Percentiles rank a stretch among this genome's conserved stretches.
These are phyloP conservation scores for Paragyromitra xinjiangensis DNA, from an alignment of 495 filamentous ascomycete species.

Conservation along the genomic window DNA sequence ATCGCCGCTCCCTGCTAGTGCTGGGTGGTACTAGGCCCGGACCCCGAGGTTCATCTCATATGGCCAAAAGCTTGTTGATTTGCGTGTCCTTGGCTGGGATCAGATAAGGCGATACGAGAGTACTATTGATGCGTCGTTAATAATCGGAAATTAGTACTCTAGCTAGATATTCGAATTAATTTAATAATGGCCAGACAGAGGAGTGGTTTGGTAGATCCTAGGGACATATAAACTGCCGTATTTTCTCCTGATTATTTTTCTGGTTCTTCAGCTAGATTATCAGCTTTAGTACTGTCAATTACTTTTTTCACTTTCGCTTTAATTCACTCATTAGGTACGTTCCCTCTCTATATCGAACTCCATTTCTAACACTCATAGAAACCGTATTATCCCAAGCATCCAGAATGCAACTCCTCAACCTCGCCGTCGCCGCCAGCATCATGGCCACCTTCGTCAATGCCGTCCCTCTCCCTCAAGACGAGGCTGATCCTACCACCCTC, in stretches of 20 bases:
- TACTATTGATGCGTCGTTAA: not conserved
- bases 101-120: not conserved
- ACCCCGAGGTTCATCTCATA: constrained; percentile 10
- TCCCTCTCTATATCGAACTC: not conserved
- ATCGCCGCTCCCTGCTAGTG: not conserved
- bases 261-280: constrained; percentile 21
- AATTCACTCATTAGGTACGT: constrained; percentile 31
- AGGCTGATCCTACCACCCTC: not conserved
- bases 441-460: constrained; percentile 25
- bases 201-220: not conserved
- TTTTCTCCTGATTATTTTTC: not conserved
- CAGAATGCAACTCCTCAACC: constrained; percentile 31
- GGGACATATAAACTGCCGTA: constrained; percentile 21
- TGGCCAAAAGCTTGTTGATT: constrained; percentile 31
- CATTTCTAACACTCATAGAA: constrained; percentile 1
- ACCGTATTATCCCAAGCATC: constrained; percentile 22
- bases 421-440: constrained; percentile 12
- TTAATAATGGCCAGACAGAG: not conserved
- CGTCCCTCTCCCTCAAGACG: constrained; percentile 28
- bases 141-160: constrained; percentile 4
- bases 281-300: not conserved
- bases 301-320: not conserved
- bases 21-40: not conserved
- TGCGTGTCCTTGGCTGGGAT: constrained; percentile 29
- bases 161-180: constrained; percentile 1